These are phyloP conservation scores for Ophiosphaerella korrae DNA, from an alignment of 2,329 filamentous ascomycete genomes.

Conservation along the genomic window DNA sequence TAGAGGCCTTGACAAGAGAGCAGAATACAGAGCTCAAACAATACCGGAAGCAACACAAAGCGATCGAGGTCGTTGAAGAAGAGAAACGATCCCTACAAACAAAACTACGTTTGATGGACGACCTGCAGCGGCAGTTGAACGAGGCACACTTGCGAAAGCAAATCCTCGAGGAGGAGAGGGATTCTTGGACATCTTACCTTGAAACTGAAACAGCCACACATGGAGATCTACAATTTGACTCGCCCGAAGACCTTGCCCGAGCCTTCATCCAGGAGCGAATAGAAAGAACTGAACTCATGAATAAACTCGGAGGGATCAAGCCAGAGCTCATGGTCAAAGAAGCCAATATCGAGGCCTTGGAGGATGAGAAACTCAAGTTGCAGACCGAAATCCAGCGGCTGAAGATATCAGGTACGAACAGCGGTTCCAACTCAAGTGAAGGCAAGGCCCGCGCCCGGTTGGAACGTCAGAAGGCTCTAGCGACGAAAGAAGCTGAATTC, in stretches of 20 bases:
- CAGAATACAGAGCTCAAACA: slow-evolving; percentile 80
- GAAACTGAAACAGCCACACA: slow-evolving; percentile 67
- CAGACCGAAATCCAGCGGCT: slow-evolving; percentile 73
- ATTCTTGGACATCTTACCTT: slow-evolving; percentile 85
- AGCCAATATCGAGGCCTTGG: slow-evolving; percentile 71
- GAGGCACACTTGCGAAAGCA: slow-evolving; percentile 84
- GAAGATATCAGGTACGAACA: slow-evolving; percentile 54
- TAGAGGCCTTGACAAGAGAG: slow-evolving; percentile 81
- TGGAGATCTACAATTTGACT: slow-evolving; percentile 76
- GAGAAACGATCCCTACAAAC: slow-evolving; percentile 85
- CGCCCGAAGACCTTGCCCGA: slow-evolving; percentile 83
- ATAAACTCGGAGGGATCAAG: slow-evolving; percentile 77
- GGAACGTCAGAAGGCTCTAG: slow-evolving; percentile 83
- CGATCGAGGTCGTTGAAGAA: slow-evolving; percentile 92
- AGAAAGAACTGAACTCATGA: slow-evolving; percentile 77
- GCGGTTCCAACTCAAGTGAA: slow-evolving; percentile 56
- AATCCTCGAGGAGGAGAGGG: slow-evolving; percentile 83
- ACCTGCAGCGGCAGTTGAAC: slow-evolving; percentile 74
- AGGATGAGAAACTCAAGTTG: slow-evolving; percentile 70
- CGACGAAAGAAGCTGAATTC: slow-evolving; percentile 92
- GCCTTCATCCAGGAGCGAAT: slow-evolving; percentile 83
- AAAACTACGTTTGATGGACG: slow-evolving; percentile 74
- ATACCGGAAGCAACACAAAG: slow-evolving; percentile 78
- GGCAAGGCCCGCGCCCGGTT: slow-evolving; percentile 73
- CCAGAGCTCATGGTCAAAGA: slow-evolving; percentile 80